These are phyloP conservation scores for Fusarium euwallaceae DNA, from an alignment of 2,329 filamentous ascomycete genomes.

Conservation along the genomic window DNA sequence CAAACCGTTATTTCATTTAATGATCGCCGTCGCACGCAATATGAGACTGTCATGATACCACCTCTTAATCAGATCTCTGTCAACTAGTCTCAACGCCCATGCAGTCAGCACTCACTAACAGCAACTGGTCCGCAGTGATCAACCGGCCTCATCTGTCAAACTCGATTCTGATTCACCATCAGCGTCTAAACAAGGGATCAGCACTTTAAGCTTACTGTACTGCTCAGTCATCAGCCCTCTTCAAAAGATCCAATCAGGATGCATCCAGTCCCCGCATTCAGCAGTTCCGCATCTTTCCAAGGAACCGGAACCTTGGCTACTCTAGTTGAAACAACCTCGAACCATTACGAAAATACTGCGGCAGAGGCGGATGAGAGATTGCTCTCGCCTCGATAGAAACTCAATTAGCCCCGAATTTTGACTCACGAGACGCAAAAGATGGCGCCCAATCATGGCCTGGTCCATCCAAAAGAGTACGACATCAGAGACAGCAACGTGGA, in stretches of 20 bases:
- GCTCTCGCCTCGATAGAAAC: not conserved
- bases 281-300: slow-evolving; percentile 24
- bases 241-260: slow-evolving; percentile 38
- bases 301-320: not conserved
- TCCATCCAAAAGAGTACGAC: slow-evolving; percentile 74
- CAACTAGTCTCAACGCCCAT: not conserved
- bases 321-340: slow-evolving; percentile 22
- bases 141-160: not conserved
- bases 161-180: slow-evolving; percentile 8
- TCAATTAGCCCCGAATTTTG: not conserved
- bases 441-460: slow-evolving; percentile 72
- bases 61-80: not conserved
- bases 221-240: slow-evolving; percentile 38
- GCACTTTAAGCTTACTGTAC: slow-evolving; percentile 7
- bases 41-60: not conserved
- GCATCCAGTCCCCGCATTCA: slow-evolving; percentile 36
- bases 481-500: slow-evolving; percentile 78
- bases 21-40: not conserved
- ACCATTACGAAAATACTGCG: not conserved
- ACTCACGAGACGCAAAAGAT: slow-evolving; percentile 55
- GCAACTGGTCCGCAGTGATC: not conserved
- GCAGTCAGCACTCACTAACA: not conserved
- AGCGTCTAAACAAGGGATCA: slow-evolving; percentile 18
- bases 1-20: not conserved
- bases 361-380: not conserved